phyloP scores from a whole-genome alignment of 2,329 filamentous ascomycete genomes.

The Sordariomycetes sp. region DNA sequence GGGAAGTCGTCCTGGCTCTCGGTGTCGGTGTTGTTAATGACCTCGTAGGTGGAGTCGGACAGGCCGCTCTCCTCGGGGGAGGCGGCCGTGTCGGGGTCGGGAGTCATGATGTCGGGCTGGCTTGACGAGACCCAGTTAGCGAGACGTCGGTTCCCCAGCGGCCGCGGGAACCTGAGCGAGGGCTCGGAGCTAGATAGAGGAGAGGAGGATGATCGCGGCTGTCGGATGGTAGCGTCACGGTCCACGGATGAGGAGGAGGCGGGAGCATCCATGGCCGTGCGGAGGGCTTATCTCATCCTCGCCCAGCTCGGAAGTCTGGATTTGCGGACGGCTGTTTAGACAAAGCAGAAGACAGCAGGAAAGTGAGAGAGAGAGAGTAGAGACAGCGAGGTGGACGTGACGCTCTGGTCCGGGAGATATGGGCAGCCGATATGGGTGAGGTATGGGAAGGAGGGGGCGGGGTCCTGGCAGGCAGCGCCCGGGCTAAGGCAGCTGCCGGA shows the following conservation, averaged over 20 bases:
- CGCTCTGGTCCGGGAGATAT: background rate
- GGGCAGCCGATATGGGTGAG: background rate
- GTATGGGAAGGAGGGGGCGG: background rate
- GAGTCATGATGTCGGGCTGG: constrained; percentile 44
- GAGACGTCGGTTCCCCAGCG: constrained; percentile 42
- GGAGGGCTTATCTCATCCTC: constrained; percentile 1
- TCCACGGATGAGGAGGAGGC: constrained; percentile 3
- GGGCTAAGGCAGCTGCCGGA: background rate
- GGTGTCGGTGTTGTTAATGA: constrained; percentile 41
- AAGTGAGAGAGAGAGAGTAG: background rate
- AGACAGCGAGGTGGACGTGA: background rate
- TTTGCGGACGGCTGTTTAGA: background rate
- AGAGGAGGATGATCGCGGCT: constrained; percentile 1
- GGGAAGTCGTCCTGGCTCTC: constrained; percentile 41
- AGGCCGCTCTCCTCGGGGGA: constrained; percentile 37
- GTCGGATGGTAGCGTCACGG: constrained; percentile 1
- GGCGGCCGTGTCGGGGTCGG: constrained; percentile 12
- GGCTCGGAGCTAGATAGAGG: constrained; percentile 31
- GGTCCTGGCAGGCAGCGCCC: background rate
- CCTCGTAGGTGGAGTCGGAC: constrained; percentile 44
- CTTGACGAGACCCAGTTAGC: constrained; percentile 50
- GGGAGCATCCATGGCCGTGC: constrained; percentile 1
- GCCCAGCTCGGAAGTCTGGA: background rate
- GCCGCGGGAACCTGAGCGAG: constrained; percentile 44
- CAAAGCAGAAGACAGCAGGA: background rate